phyloP scores from a whole-genome alignment of 2,329 filamentous ascomycete genomes.

The Paecilomyces formosus region DNA sequence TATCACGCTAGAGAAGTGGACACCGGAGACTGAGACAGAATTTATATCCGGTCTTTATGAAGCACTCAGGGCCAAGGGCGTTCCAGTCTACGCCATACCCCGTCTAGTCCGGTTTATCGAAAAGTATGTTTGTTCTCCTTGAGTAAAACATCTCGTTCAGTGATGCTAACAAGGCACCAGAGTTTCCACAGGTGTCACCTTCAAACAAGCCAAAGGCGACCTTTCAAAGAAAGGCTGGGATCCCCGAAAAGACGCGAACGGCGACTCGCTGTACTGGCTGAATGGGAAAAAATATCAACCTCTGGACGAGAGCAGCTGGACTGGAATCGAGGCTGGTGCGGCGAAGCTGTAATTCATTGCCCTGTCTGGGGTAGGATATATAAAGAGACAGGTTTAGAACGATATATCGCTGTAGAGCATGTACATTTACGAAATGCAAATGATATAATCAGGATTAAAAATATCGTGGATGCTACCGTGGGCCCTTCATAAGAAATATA shows the following conservation, averaged over 20 bases:
- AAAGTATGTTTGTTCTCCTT: conserved; percentile 26
- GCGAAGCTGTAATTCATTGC: conserved; percentile 31
- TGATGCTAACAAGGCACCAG: conserved; percentile 6
- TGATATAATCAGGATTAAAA: not conserved
- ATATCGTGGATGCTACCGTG: not conserved
- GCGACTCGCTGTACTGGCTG: conserved; percentile 39
- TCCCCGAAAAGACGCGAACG: conserved; percentile 20
- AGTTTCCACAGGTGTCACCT: conserved; percentile 41
- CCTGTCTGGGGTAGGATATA: not conserved
- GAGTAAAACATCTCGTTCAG: not conserved
- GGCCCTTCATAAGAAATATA: not conserved
- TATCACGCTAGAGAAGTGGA: conserved; percentile 33
- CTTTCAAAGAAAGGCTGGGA: conserved; percentile 37
- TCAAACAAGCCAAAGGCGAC: conserved; percentile 43
- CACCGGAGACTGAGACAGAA: conserved; percentile 17
- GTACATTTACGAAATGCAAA: not conserved
- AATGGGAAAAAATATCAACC: conserved; percentile 33
- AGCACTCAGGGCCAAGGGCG: conserved; percentile 35
- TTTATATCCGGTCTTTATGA: conserved; percentile 33
- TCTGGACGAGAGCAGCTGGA: conserved; percentile 33
- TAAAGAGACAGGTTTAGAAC: not conserved
- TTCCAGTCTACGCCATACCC: conserved; percentile 41
- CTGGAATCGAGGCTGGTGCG: conserved; percentile 32
- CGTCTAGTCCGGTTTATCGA: conserved; percentile 40
- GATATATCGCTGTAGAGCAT: not conserved